Conservation (phyloP, 2,329 filamentous ascomycete species). For the Chrysoporthe austroafricana region DNA sequence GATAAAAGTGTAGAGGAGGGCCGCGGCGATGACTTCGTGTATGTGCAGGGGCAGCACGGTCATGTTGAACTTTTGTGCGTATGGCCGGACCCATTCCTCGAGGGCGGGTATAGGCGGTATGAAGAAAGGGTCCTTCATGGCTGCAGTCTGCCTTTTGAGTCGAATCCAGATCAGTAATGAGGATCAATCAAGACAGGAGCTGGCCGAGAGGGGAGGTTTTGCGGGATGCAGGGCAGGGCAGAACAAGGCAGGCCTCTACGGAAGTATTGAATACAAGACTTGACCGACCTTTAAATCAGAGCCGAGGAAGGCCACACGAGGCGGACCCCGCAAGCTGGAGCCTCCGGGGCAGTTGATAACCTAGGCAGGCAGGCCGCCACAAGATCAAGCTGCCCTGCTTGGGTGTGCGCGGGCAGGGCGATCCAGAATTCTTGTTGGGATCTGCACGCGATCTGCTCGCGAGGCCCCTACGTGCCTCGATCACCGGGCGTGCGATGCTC, state of each 20-base stretch:
- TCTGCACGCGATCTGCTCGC: constrained; percentile 18
- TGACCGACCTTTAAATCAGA: constrained; percentile 12
- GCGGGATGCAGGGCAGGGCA: not conserved
- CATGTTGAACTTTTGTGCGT: constrained; percentile 64
- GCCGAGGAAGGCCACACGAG: not conserved
- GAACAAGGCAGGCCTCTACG: constrained; percentile 1
- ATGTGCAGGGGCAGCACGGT: constrained; percentile 74
- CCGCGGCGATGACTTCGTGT: constrained; percentile 73
- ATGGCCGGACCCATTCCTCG: constrained; percentile 61
- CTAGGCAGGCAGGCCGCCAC: constrained; percentile 15
- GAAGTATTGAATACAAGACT: not conserved
- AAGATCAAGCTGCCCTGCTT: constrained; percentile 20
- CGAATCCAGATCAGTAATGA: constrained; percentile 10
- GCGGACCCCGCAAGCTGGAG: constrained; percentile 19
- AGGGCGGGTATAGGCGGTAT: constrained; percentile 63
- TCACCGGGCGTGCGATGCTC: constrained; percentile 10
- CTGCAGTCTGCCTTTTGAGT: constrained; percentile 30
- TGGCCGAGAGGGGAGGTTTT: constrained; percentile 5
- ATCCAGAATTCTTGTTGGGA: constrained; percentile 27
- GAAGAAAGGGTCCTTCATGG: constrained; percentile 76
- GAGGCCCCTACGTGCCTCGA: constrained; percentile 12
- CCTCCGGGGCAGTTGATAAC: constrained; percentile 20
- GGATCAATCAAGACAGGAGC: not conserved
- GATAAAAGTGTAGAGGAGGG: constrained; percentile 70
- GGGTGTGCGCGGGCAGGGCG: constrained; percentile 12